Evolutionary conservation across 2,329 filamentous ascomycete species (phyloP).

Genomic region (Epicoccum sorghinum): DNA sequence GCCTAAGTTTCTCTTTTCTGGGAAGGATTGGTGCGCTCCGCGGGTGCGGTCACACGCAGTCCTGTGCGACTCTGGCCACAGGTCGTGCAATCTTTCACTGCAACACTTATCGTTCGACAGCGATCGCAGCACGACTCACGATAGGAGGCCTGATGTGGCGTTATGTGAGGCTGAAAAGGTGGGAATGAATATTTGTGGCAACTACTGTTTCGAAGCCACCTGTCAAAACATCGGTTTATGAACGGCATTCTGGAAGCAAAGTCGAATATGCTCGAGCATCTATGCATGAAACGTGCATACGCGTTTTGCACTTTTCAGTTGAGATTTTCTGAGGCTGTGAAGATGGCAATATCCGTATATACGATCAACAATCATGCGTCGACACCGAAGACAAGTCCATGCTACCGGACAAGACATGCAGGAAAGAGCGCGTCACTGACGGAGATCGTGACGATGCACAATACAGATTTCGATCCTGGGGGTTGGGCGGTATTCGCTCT

Average conservation of each 20-base stretch:
- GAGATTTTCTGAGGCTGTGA: neutral
- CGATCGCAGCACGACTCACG: conserved; percentile 5
- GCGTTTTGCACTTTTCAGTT: conserved; percentile 4
- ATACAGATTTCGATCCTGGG: neutral
- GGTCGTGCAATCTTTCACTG: conserved; percentile 1
- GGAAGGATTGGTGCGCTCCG: conserved; percentile 3
- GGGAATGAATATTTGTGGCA: conserved; percentile 12
- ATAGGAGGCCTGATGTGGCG: conserved; percentile 13
- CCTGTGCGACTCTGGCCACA: conserved; percentile 2
- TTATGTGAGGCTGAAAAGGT: conserved; percentile 10
- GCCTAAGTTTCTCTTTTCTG: conserved; percentile 9
- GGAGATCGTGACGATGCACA: conserved; percentile 1
- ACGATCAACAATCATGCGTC: conserved; percentile 1
- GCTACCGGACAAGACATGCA: conserved; percentile 11
- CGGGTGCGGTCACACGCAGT: conserved; percentile 9
- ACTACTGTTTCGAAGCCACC: conserved; percentile 13
- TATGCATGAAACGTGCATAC: conserved; percentile 16
- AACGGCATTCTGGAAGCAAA: conserved; percentile 15
- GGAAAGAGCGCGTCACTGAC: neutral
- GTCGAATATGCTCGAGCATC: conserved; percentile 10
- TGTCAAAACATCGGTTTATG: conserved; percentile 15
- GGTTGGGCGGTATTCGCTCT: neutral
- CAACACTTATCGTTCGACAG: conserved; percentile 8
- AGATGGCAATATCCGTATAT: neutral
- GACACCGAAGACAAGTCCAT: conserved; percentile 2